Conservation (phyloP, 305 asterid species). For the Fraxinus latifolia region DNA sequence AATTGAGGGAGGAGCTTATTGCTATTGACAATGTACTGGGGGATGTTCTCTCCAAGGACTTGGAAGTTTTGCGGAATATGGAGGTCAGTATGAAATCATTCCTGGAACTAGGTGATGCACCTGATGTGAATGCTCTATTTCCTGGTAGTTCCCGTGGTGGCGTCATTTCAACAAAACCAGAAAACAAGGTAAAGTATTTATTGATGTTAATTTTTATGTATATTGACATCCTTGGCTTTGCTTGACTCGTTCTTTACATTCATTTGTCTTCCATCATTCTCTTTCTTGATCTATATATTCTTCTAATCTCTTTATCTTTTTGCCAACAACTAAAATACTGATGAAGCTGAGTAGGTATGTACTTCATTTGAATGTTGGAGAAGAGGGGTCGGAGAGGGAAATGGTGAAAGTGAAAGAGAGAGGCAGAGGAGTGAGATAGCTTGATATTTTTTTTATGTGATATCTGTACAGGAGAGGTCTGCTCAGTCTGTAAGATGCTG, state of each 20-base stretch:
- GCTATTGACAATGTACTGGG: constrained; percentile 47
- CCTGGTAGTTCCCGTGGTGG: constrained; percentile 34
- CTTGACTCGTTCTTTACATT: neutral
- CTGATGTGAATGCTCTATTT: constrained; percentile 35
- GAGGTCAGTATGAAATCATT: constrained; percentile 49
- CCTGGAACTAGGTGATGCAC: constrained; percentile 37
- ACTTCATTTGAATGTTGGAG: neutral
- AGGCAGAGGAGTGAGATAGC: neutral
- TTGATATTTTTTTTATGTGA: neutral
- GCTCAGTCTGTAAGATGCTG: constrained; percentile 21
- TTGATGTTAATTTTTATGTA: constrained; percentile 8
- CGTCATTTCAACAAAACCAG: constrained; percentile 34
- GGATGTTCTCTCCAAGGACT: constrained; percentile 64
- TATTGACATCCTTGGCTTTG: constrained; percentile 15
- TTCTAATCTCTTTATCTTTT: neutral
- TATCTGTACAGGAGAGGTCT: neutral
- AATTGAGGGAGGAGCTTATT: constrained; percentile 52
- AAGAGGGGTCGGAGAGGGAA: neutral
- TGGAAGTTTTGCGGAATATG: constrained; percentile 58
- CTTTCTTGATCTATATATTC: constrained; percentile 15
- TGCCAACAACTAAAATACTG: neutral
- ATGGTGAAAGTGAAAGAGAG: neutral
- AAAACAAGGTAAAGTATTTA: constrained; percentile 51
- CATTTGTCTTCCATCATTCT: neutral
- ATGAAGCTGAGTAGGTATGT: neutral